A percentile compares a stretch with the other conserved stretches of the same genome.
Evolutionary conservation across 768 basidiomycete genomes (phyloP).

Genomic region (Mycena chlorophos): DNA sequence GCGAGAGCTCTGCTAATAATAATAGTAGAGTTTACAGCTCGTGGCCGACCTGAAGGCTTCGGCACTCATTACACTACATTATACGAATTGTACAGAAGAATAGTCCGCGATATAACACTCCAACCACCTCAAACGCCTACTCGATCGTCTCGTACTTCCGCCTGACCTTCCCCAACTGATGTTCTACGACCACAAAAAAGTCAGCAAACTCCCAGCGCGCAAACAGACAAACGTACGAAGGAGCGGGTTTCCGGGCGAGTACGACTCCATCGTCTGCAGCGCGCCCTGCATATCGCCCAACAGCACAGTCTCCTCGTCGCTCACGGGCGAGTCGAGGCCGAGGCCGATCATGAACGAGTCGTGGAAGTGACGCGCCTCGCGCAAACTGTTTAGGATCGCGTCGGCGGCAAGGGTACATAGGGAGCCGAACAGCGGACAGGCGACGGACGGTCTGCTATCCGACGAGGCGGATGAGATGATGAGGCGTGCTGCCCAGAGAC

Average conservation of each 20-base stretch:
- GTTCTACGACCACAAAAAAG: background rate
- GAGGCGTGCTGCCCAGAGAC: constrained; percentile 12
- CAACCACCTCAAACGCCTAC: too few species aligned
- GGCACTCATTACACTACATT: too few species aligned
- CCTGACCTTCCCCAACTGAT: background rate
- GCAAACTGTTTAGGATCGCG: background rate
- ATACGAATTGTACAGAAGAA: too few species aligned
- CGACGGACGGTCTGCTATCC: background rate
- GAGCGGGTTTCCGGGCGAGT: background rate
- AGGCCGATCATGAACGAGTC: background rate
- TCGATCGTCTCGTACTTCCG: background rate
- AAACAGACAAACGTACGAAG: background rate
- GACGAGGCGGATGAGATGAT: constrained; percentile 12
- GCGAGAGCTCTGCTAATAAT: too few species aligned
- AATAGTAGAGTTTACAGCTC: too few species aligned
- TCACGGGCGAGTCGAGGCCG: background rate
- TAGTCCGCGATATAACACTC: too few species aligned
- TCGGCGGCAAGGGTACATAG: background rate
- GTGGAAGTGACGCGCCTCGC: background rate
- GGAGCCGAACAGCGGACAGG: constrained; percentile 13
- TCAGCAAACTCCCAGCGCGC: background rate
- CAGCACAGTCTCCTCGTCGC: background rate
- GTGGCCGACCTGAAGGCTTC: too few species aligned
- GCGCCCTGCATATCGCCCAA: background rate
- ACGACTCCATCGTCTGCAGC: background rate